Conservation (phyloP, 1,284 basidiomycete species). For the Microbotryum saponariae region DNA sequence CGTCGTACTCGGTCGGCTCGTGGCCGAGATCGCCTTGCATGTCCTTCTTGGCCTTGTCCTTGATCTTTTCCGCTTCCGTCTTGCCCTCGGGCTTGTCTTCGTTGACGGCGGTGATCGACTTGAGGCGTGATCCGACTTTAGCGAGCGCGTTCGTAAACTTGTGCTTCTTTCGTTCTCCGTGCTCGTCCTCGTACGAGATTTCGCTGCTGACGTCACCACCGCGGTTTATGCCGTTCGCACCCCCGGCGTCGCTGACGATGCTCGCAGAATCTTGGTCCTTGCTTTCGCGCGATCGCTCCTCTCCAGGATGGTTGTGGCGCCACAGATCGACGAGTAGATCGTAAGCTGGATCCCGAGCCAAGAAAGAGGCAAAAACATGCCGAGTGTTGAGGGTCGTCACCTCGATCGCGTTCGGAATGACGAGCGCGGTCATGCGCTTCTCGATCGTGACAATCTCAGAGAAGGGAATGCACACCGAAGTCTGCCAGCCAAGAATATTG, state of each 20-base stretch:
- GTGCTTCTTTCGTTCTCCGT: slow-evolving; percentile 23
- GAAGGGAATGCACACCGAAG: slow-evolving; percentile 22
- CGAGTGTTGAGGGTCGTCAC: slow-evolving; percentile 65
- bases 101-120: background rate
- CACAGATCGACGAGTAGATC: slow-evolving; percentile 95
- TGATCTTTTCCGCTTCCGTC: slow-evolving; percentile 29
- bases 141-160: slow-evolving; percentile 8
- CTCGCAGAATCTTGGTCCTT: slow-evolving; percentile 1
- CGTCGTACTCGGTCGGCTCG: slow-evolving; percentile 18
- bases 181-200: slow-evolving; percentile 32
- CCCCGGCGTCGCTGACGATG: slow-evolving; percentile 1
- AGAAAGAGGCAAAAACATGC: slow-evolving; percentile 91
- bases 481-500: slow-evolving; percentile 69
- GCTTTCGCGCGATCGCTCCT: slow-evolving; percentile 42
- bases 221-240: background rate
- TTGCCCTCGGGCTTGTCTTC: background rate
- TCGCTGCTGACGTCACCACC: slow-evolving; percentile 14
- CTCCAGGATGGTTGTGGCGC: slow-evolving; percentile 76
- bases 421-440: slow-evolving; percentile 63
- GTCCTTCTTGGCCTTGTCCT: slow-evolving; percentile 11
- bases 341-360: slow-evolving; percentile 88
- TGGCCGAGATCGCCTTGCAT: slow-evolving; percentile 4
- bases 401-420: slow-evolving; percentile 96
- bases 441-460: slow-evolving; percentile 27
- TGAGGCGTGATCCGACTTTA: background rate